These are phyloP conservation scores for Bathelium albidoporum DNA, from an alignment of 495 filamentous ascomycete genomes.

Conservation along the genomic window DNA sequence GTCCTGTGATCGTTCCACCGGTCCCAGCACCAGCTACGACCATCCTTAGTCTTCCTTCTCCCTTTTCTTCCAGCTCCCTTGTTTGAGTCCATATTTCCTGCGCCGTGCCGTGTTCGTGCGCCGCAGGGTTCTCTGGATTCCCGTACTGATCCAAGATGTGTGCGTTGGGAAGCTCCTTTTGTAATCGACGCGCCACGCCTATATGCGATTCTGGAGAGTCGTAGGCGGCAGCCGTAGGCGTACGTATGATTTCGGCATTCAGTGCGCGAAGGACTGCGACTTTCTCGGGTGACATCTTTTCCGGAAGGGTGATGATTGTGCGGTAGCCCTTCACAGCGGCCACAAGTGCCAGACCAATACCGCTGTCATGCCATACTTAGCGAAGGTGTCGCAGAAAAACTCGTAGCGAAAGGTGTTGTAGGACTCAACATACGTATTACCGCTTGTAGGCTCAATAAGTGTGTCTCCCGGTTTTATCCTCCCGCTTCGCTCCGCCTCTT, in stretches of 20 bases:
- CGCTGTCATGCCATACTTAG: slow-evolving; percentile 36
- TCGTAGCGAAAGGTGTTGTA: neutral
- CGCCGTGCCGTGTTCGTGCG: slow-evolving; percentile 90
- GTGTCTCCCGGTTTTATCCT: slow-evolving; percentile 96
- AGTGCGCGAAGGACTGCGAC: slow-evolving; percentile 86
- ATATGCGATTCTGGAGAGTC: slow-evolving; percentile 96
- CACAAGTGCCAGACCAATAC: slow-evolving; percentile 89
- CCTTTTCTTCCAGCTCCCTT: slow-evolving; percentile 59
- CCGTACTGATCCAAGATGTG: slow-evolving; percentile 96
- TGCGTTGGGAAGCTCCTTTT: slow-evolving; percentile 93
- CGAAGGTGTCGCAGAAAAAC: neutral
- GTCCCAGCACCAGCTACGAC: slow-evolving; percentile 91
- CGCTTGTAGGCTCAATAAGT: slow-evolving; percentile 93
- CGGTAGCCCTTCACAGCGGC: slow-evolving; percentile 94
- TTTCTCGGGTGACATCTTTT: slow-evolving; percentile 99
- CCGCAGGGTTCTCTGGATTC: slow-evolving; percentile 82
- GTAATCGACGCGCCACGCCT: slow-evolving; percentile 76
- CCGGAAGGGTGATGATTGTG: slow-evolving; percentile 94
- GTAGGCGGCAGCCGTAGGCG: slow-evolving; percentile 88
- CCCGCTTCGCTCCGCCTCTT: slow-evolving; percentile 81
- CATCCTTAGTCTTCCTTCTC: slow-evolving; percentile 30
- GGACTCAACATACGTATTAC: slow-evolving; percentile 55
- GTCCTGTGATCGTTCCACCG: slow-evolving; percentile 86
- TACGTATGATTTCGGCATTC: slow-evolving; percentile 94
- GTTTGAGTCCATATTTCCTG: slow-evolving; percentile 95